Evolutionary conservation across 805 yeast genomes (phyloP).

Genomic region (Candida methanosorbosa): DNA sequence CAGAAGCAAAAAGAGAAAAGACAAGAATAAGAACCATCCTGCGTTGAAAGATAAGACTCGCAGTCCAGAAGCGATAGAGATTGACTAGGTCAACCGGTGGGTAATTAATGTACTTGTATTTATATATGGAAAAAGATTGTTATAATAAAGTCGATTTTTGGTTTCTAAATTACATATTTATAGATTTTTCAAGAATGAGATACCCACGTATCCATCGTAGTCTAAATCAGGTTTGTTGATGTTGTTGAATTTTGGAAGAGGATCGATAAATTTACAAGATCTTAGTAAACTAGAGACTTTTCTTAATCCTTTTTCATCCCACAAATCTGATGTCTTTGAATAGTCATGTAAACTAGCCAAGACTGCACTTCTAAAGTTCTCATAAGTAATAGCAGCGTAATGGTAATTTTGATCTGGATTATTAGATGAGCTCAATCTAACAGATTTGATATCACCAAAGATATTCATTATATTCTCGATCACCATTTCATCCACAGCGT

Average conservation of each 20-base stretch:
- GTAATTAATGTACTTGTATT: background rate
- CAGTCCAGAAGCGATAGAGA: constrained; percentile 75
- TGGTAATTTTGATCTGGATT: constrained; percentile 21
- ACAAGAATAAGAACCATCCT: constrained; percentile 36
- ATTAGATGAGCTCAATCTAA: constrained; percentile 6
- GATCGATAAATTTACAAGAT: constrained; percentile 10
- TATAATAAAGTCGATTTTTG: background rate
- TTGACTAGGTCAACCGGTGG: constrained; percentile 56
- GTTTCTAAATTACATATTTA: background rate
- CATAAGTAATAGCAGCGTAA: constrained; percentile 29
- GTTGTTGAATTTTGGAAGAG: background rate
- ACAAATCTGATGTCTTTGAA: constrained; percentile 28
- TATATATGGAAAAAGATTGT: background rate
- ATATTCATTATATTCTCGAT: constrained; percentile 32
- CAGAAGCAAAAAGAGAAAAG: constrained; percentile 51
- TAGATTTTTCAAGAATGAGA: constrained; percentile 10
- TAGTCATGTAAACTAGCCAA: constrained; percentile 35
- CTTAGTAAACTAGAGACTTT: constrained; percentile 40
- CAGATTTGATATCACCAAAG: constrained; percentile 30
- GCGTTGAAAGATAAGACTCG: constrained; percentile 55
- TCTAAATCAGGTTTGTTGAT: constrained; percentile 3
- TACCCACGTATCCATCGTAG: constrained; percentile 14
- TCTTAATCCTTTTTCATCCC: constrained; percentile 38
- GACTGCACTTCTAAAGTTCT: constrained; percentile 17
- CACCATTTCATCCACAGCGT: constrained; percentile 24